Base-by-base conservation (phyloP, 192 early-diverging fungal genomes). In the Coemansia guatemalensis region DNA sequence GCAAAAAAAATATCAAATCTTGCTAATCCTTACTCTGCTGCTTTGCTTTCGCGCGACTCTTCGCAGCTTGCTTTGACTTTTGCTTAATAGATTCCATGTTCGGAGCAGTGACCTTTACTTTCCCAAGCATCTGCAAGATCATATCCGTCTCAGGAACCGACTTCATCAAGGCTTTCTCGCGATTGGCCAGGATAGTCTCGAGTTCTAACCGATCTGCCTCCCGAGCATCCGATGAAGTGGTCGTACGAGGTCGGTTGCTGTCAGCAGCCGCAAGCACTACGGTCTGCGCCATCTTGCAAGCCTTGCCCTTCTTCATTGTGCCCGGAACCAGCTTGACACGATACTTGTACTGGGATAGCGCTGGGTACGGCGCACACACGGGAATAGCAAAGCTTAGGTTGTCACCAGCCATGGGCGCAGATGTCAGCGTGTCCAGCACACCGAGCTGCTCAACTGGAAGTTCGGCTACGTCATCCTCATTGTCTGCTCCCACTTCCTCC, bases 281-380 rank as follows among this genome's bases (percentile, higher is more conserved):
- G 5, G 69, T 63, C 52, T 81, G 39, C 1, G 76, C 87, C 56
- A 82, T 66, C 64, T 89, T 90, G 52, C 84, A 77, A 1, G 87
- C 90, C 81, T 96, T 96, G 53, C 96, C 96, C 73, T 92, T 91
- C 72, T 98, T 98, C 73, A 90, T 76, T 17, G 86, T 81, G 21
- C 96, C 97, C 17, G 97, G 96, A 8, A 88, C 78, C 25, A 99
- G 81, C 69, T 99, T 99, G 27, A 95, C 88, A 71, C 93, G 95
- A 80, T 95, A 99, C 78, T 94, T 95, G 84, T 88, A 96, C 62
- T 89, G 87, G 26, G 89, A 88, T 14, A 99, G 75, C 4, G 90
- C 85, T 7, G 65, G 62, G 84, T 96, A 99, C 0, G 96, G 97
- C 1, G 93, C 95, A 73, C 96, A 95, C 8, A 99, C 91, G 0